A percentile compares a stretch with the other conserved stretches of the same genome.
Evolutionary conservation across 2,329 filamentous ascomycete genomes (phyloP).

Genomic region (Setomelanomma holmii): DNA sequence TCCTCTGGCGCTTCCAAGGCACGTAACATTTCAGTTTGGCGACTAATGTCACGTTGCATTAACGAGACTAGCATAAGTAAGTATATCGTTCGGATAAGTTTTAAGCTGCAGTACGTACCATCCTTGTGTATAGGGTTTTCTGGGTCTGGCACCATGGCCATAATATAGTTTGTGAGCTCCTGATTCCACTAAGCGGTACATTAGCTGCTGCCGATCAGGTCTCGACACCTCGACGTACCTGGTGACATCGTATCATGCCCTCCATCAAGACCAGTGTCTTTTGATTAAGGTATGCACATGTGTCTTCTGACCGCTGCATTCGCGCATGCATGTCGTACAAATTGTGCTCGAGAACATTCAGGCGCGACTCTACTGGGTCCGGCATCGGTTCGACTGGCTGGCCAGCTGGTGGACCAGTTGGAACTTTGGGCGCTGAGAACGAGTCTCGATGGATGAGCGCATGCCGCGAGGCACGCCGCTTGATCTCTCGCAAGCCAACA

Average conservation of each 20-base stretch:
- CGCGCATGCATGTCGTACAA: conserved; percentile 80
- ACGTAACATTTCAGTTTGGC: conserved; percentile 66
- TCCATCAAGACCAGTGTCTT: conserved; percentile 86
- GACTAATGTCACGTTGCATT: conserved; percentile 69
- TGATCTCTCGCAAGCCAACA: conserved; percentile 90
- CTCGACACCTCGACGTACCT: conserved; percentile 55
- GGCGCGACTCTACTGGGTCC: conserved; percentile 77
- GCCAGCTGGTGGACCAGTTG: conserved; percentile 77
- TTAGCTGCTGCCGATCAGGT: conserved; percentile 33
- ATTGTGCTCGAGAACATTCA: conserved; percentile 79
- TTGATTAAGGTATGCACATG: conserved; percentile 76
- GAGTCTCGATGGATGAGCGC: conserved; percentile 91
- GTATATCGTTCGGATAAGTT: conserved; percentile 31
- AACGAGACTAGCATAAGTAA: conserved; percentile 46
- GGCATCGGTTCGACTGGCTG: conserved; percentile 84
- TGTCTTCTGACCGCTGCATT: conserved; percentile 83
- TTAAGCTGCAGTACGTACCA: conserved; percentile 63
- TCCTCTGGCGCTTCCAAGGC: conserved; percentile 70
- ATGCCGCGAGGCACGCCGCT: conserved; percentile 90
- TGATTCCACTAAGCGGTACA: conserved; percentile 72
- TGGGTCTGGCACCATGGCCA: conserved; percentile 74
- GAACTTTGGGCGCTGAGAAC: conserved; percentile 74
- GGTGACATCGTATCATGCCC: conserved; percentile 74
- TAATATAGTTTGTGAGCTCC: conserved; percentile 78
- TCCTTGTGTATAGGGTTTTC: conserved; percentile 83